Percentiles rank a stretch among this genome's conserved stretches.
Evolutionary conservation across 1,284 basidiomycete species (phyloP).

Genomic region (Cryptococcus neoformans): DNA sequence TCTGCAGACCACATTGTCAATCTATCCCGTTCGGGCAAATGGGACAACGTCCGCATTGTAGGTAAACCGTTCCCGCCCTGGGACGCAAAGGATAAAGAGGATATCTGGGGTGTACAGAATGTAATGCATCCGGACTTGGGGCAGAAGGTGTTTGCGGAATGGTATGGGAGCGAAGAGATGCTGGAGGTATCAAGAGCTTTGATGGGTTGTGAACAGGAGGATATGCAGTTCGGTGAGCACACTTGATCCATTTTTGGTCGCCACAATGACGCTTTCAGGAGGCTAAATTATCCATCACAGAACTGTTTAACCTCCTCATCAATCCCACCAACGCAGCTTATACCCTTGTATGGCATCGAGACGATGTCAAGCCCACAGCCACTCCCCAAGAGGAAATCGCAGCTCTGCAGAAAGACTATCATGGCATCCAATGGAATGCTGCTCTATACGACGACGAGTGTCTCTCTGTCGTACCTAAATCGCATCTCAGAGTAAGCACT

Average conservation of each 20-base stretch:
- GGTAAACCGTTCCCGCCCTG: slow-evolving; percentile 81
- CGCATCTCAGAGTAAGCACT: slow-evolving; percentile 62
- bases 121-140: slow-evolving; percentile 63
- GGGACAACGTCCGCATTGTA: slow-evolving; percentile 68
- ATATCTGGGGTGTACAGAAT: slow-evolving; percentile 78
- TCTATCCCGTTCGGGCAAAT: slow-evolving; percentile 61
- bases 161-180: too few species aligned
- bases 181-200: slow-evolving; percentile 38
- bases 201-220: slow-evolving; percentile 58
- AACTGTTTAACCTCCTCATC: slow-evolving; percentile 75
- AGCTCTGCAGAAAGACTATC: slow-evolving; percentile 61
- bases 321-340: slow-evolving; percentile 67
- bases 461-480: slow-evolving; percentile 69
- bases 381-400: slow-evolving; percentile 62
- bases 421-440: slow-evolving; percentile 81
- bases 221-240: slow-evolving; percentile 65
- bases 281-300: slow-evolving; percentile 48
- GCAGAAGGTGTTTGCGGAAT: too few species aligned
- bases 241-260: background rate
- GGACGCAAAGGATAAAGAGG: slow-evolving; percentile 51
- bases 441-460: slow-evolving; percentile 72
- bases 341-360: slow-evolving; percentile 77
- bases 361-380: slow-evolving; percentile 66
- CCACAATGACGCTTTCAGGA: background rate
- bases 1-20: slow-evolving; percentile 59